Evolutionary conservation across 1,139 yeast species (phyloP).

Genomic region (Hemisphaericaspora lyxosophila): DNA sequence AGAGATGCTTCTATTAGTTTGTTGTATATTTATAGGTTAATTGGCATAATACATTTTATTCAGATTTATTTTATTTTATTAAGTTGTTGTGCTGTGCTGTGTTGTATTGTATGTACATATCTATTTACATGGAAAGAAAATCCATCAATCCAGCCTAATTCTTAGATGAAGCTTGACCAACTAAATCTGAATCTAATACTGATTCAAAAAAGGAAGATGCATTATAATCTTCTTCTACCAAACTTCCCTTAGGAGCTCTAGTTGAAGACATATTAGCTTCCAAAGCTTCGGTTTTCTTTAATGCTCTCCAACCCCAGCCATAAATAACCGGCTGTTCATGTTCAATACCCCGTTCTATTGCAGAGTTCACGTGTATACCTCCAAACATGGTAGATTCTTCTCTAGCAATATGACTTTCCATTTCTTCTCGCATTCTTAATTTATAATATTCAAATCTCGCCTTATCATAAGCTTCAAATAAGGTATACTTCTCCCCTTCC

Average conservation of each 20-base stretch:
- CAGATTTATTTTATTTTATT: background rate
- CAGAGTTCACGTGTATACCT: constrained; percentile 54
- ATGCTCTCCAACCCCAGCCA: constrained; percentile 74
- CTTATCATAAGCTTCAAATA: constrained; percentile 71
- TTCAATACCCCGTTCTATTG: constrained; percentile 65
- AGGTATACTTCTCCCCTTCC: constrained; percentile 21
- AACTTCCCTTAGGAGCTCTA: constrained; percentile 26
- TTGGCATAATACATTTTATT: constrained; percentile 3
- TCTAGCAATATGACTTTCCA: constrained; percentile 66
- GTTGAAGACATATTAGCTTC: constrained; percentile 41
- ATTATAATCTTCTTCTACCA: constrained; percentile 18
- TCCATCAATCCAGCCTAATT: background rate
- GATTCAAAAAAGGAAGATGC: constrained; percentile 28
- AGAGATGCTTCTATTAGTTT: background rate
- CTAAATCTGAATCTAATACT: constrained; percentile 8
- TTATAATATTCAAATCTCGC: constrained; percentile 88
- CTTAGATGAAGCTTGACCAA: constrained; percentile 9
- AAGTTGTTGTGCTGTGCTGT: background rate
- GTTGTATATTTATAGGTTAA: constrained; percentile 5
- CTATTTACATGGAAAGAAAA: no score
- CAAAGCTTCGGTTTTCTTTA: constrained; percentile 51
- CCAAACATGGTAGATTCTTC: constrained; percentile 91
- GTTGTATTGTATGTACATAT: constrained; percentile 3
- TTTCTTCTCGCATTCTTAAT: constrained; percentile 80
- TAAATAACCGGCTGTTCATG: constrained; percentile 72